Percentiles rank a stretch among this genome's conserved stretches.
Conservation (phyloP, 2,329 filamentous ascomycete species). For the Juglanconis sp. region DNA sequence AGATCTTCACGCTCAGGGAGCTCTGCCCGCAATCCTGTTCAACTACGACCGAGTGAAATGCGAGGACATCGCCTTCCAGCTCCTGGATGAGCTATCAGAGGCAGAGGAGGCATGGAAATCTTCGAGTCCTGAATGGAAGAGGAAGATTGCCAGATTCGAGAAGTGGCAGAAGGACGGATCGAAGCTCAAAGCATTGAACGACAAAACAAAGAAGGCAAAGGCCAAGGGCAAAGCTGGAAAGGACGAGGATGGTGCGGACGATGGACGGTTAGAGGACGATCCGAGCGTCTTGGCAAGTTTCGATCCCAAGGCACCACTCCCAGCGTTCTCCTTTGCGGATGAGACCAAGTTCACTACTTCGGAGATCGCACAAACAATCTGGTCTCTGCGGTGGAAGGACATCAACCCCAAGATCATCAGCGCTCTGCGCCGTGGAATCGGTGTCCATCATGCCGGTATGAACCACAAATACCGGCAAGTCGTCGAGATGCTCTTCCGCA, state of each 20-base stretch:
- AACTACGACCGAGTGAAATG: constrained; percentile 69
- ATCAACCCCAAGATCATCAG: constrained; percentile 53
- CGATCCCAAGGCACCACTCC: constrained; percentile 60
- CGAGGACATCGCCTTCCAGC: constrained; percentile 51
- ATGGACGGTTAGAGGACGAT: constrained; percentile 49
- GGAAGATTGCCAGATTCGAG: constrained; percentile 55
- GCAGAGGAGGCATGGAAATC: constrained; percentile 58
- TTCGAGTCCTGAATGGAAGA: constrained; percentile 56
- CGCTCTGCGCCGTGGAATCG: constrained; percentile 65
- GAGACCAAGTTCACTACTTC: constrained; percentile 52
- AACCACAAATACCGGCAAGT: constrained; percentile 72
- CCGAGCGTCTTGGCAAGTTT: constrained; percentile 61
- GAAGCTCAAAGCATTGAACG: constrained; percentile 2
- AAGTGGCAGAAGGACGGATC: constrained; percentile 31
- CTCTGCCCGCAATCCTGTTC: constrained; percentile 72
- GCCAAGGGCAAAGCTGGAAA: constrained; percentile 33
- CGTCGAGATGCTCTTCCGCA: constrained; percentile 72
- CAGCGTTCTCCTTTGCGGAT: constrained; percentile 66
- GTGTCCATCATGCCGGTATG: constrained; percentile 77
- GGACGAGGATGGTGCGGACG: constrained; percentile 42
- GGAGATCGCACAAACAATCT: constrained; percentile 56
- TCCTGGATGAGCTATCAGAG: constrained; percentile 51
- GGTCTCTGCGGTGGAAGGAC: constrained; percentile 47
- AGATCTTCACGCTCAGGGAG: constrained; percentile 44
- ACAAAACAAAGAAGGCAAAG: constrained; percentile 8